Conservation (phyloP, 2,329 filamentous ascomycete genomes). For the Pochonia chlamydosporia region DNA sequence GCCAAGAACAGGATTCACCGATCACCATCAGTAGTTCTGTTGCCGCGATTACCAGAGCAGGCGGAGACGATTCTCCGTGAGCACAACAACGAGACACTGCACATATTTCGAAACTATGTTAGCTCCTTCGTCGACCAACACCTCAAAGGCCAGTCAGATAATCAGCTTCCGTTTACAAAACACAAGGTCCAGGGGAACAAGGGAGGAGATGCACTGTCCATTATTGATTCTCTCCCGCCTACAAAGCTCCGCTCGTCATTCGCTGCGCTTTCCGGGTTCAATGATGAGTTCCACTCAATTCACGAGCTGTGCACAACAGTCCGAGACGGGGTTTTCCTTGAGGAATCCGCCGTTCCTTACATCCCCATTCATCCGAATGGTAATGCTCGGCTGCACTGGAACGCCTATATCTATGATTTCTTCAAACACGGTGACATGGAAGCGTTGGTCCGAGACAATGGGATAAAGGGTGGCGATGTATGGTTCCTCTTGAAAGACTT, state of each 20-base stretch:
- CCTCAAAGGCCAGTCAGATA: constrained; percentile 42
- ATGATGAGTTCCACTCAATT: constrained; percentile 58
- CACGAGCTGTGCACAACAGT: constrained; percentile 61
- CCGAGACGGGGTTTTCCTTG: constrained; percentile 66
- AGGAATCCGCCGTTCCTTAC: constrained; percentile 66
- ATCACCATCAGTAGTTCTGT: constrained; percentile 58
- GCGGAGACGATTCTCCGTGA: constrained; percentile 50
- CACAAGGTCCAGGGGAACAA: constrained; percentile 32
- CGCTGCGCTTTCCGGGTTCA: constrained; percentile 62
- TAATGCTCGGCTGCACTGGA: constrained; percentile 41
- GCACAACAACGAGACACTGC: constrained; percentile 61
- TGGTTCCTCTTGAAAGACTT: constrained; percentile 67
- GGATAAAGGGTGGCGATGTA: constrained; percentile 58
- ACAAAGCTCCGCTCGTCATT: constrained; percentile 60
- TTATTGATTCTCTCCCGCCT: constrained; percentile 26
- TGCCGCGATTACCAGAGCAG: constrained; percentile 55
- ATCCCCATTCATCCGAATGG: constrained; percentile 56
- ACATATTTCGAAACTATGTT: constrained; percentile 64
- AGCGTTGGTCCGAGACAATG: constrained; percentile 58
- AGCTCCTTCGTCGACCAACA: constrained; percentile 63
- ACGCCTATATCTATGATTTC: constrained; percentile 70
- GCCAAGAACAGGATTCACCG: constrained; percentile 42
- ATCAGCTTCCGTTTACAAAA: constrained; percentile 52
- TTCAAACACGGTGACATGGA: constrained; percentile 64
- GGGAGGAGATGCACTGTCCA: background rate